phyloP scores from a whole-genome alignment of 306 rosid species.

The Vigna reflexopilosa region DNA sequence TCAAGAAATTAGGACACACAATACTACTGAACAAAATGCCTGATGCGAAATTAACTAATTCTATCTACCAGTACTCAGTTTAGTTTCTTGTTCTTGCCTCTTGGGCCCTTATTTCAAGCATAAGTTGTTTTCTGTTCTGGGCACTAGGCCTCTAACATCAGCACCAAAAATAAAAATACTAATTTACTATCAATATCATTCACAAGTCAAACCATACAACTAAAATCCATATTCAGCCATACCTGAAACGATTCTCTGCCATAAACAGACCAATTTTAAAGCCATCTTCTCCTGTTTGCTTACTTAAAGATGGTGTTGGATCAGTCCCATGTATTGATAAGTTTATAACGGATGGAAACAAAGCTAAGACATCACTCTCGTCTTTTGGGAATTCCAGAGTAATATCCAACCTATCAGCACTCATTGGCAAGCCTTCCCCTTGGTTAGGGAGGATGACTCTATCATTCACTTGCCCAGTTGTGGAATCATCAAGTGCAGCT shows the following conservation, averaged over 20 bases:
- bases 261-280: constrained; percentile 51
- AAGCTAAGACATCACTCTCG: constrained; percentile 47
- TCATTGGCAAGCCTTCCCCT: constrained; percentile 39
- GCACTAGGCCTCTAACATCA: neutral
- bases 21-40: constrained; percentile 10
- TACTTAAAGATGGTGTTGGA: constrained; percentile 41
- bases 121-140: neutral
- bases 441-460: constrained; percentile 54
- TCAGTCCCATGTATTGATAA: constrained; percentile 65
- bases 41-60: constrained; percentile 19
- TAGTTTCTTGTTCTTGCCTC: neutral
- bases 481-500: constrained; percentile 70
- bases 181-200: neutral
- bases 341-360: constrained; percentile 72
- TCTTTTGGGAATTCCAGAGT: constrained; percentile 67
- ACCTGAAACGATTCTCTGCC: constrained; percentile 94
- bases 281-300: constrained; percentile 49
- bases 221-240: constrained; percentile 43
- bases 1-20: constrained; percentile 5
- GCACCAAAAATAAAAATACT: neutral
- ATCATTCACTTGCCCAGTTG: constrained; percentile 54
- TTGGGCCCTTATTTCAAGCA: neutral
- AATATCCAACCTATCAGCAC: constrained; percentile 66
- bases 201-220: constrained; percentile 36
- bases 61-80: neutral